Evolutionary conservation across 1,284 basidiomycete genomes (phyloP), one percentile per base, ranked within the genome.

Genomic region (Jaminaea rosea): DNA sequence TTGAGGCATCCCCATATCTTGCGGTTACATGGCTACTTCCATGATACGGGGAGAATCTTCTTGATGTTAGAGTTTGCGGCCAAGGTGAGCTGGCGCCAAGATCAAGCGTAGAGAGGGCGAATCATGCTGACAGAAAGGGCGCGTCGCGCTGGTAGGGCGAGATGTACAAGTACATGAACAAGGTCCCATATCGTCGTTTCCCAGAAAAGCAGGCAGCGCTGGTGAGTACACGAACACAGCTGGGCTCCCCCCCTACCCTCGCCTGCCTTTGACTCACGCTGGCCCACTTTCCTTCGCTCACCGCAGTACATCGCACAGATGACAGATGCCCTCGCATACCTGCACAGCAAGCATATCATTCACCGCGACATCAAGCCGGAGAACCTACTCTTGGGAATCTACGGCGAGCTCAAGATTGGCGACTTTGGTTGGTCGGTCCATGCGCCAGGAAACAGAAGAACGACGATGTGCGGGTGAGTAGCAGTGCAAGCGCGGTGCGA

Each of bases 381-480:
- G 77, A 99, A 99, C 73, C 77, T 99, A 46, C 80, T 99, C 7
- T 78, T 99, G 8, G 93, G 92, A 13, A 83, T 98, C 67, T 88
- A 91, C 61, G 94, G 93, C 41, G 93, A 98, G 73, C 79, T 99
- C 60, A 98, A 99, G 80, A 96, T 99, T 59, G 94, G 84, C 5
- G 94, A 98, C 76, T 98, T 99, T 76, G 94, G 94, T 6, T 98
- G 94, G 93, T 90, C 87, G 69, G 93, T 98, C 2, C 94, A 98
- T 74, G 94, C 94, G 0, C 94, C 93, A 0, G 84, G 88, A 0
- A 88, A 90, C 73, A 78, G 89, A 58, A 78, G 91, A 37, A 85
- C 82, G 72, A 96, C 91, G 0, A 79, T 96, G 3, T 97, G 92
- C 67, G 93, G 93, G n/a, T n/a, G n/a, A n/a, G n/a, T n/a, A n/a